Evolutionary conservation across 768 basidiomycete genomes (phyloP), one percentile per base, ranked within the genome.

Genomic region (Aureoboletus auriporus): DNA sequence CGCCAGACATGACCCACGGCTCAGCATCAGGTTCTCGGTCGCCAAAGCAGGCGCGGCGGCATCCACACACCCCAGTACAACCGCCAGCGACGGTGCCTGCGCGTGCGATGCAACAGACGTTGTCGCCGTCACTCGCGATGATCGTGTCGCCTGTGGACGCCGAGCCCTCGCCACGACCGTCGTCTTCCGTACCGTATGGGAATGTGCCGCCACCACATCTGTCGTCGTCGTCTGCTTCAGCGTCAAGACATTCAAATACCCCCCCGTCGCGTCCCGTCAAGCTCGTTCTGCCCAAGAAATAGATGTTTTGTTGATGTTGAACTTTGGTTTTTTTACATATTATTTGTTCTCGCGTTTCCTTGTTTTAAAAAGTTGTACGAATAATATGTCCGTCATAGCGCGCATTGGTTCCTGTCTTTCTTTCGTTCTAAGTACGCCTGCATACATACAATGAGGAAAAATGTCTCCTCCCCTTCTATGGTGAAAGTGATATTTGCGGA

Each of bases 51-150:
- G 61, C 64, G 36, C 62, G 66, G 39, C 63, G 63, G n/a, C 54
- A 68, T 36, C 67, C 61, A 6, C 67, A 69, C 47, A 67, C 66
- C 5, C 66, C 66, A 3, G 61, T 69, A 27, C 56, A n/a, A 8
- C 65, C 56, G 8, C 54, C 61, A 3, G 51, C 59, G 6, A 50
- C 56, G 17, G 58, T 54, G 16, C 61, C 61, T 43, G 50, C 61
- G 12, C 67, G 66, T 12, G 61, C 63, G 45, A 61, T 67, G 65
- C 66, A 66, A 42, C 65, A 67, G 16, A 67, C 66, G 28, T 54
- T 67, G 3, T 67, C 66, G 6, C 66, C 66, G 11, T 67, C 66
- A 7, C 61, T 67, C 8, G 66, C 66, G 9, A 67, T 69, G 66
- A 67, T 67, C 35, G 66, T 67, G 27, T 67, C 66, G 23, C 66